Evolutionary conservation across 805 yeast genomes (phyloP).

Genomic region (Yarrowia porcina): DNA sequence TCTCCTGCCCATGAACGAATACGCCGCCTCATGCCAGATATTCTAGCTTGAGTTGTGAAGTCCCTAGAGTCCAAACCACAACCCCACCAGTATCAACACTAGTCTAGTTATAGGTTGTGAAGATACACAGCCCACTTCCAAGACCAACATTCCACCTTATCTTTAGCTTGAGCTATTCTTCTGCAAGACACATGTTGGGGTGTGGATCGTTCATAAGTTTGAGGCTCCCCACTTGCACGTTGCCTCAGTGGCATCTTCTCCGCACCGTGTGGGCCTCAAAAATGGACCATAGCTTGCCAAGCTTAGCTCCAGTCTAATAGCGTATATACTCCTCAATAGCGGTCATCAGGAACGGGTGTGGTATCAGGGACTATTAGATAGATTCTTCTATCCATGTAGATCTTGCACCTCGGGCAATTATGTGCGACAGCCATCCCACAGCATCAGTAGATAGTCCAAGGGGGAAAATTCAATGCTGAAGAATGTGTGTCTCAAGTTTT

Average conservation of each 20-base stretch:
- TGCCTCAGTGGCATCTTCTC: no score
- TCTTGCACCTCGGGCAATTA: no score
- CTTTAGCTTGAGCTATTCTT: neutral
- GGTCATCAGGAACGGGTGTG: no score
- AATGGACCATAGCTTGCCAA: no score
- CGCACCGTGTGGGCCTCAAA: no score
- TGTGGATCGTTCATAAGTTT: neutral
- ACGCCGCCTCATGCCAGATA: neutral
- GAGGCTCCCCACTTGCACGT: no score
- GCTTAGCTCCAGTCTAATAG: no score
- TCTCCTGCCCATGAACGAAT: neutral
- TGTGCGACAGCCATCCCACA: neutral
- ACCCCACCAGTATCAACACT: no score
- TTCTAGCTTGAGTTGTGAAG: neutral
- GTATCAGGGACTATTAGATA: no score
- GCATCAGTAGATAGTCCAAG: neutral
- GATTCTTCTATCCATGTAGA: no score
- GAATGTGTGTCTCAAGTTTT: neutral
- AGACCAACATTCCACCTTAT: neutral
- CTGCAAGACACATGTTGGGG: neutral
- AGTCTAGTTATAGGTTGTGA: neutral
- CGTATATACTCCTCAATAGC: no score
- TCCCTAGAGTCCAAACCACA: neutral
- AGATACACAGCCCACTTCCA: neutral
- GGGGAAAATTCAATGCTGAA: neutral